Base-by-base conservation (phyloP, 2,329 filamentous ascomycete species). In the Cytospora paraplurivora region DNA sequence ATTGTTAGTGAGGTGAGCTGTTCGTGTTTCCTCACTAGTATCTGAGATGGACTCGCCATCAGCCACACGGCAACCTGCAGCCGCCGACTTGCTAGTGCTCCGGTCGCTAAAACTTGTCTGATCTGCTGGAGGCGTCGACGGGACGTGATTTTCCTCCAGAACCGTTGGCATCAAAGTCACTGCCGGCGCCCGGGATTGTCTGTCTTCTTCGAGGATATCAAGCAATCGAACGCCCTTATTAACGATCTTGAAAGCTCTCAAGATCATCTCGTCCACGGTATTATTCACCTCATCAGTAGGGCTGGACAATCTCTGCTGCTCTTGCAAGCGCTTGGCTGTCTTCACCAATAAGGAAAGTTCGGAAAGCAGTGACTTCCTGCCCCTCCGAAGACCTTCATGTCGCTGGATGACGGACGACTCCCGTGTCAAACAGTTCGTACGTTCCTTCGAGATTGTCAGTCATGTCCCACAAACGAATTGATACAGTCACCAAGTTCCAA, bases 171-270 rank as follows among this genome's bases (percentile, higher is more conserved):
- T 84, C 52, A 85, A 77, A n/a, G 83, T 82, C 37, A 88, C 81
- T 44, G 85, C 75, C 35, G 80, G 79, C 10, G 79, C 79, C 60
- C 82, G 78, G 49, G 77, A 73, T 64, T 79, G 78, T 54, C 81
- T 76, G 69, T 88, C 85, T 17, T 87, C 90, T 44, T 91, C 88
- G 78, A 95, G 88, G 2, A 94, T 83, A 69, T 99, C 95, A 50
- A 97, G 82, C 72, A 99, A 98, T 52, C 89, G 85, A 33, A 97
- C 92, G 15, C 91, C 93, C 70, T 94, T 88, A 55, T 89, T 94
- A n/a, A 97, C 91, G 59, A 98, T 93, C 72, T 91, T 93, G 79
- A 97, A 98, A 0, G 93, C 93, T 75, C 93, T 95, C 59, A 96
- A 79, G 32, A 98, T 90, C 85, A 98, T 92, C 74, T 97, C 91